These are phyloP conservation scores for Colletotrichum sp. DNA, from an alignment of 2,329 filamentous ascomycete genomes.

Conservation along the genomic window DNA sequence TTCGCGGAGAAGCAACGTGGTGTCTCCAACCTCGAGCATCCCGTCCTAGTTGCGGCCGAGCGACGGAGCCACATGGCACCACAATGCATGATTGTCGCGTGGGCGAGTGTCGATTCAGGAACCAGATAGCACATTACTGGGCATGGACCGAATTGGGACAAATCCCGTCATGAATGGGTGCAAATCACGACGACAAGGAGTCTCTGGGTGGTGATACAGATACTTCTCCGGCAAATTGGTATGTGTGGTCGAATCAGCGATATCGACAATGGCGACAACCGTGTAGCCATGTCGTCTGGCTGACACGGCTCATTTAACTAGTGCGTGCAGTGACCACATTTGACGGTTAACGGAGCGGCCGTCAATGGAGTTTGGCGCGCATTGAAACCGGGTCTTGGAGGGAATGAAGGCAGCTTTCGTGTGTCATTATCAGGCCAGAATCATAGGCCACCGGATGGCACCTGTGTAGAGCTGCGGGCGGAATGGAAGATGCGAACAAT, in stretches of 20 bases:
- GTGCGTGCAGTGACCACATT: constrained; percentile 7
- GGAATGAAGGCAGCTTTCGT: background rate
- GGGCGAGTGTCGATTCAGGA: background rate
- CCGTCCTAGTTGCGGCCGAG: background rate
- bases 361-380: background rate
- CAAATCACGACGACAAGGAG: background rate
- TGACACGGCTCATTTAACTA: constrained; percentile 16
- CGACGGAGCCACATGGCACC: background rate
- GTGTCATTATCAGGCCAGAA: constrained; percentile 17
- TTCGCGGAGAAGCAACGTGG: constrained; percentile 2
- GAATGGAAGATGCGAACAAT: background rate
- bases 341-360: constrained; percentile 6
- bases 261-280: background rate
- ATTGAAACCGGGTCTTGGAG: constrained; percentile 12
- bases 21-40: background rate
- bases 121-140: background rate
- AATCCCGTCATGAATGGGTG: background rate
- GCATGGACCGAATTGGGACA: background rate
- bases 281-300: background rate
- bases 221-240: background rate
- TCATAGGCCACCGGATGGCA: background rate
- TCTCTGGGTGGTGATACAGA: background rate
- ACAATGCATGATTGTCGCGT: background rate
- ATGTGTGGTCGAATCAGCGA: background rate
- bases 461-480: constrained; percentile 4